phyloP scores from a whole-genome alignment of 2,329 filamentous ascomycete species.

The Berkeleyomyces rouxiae region DNA sequence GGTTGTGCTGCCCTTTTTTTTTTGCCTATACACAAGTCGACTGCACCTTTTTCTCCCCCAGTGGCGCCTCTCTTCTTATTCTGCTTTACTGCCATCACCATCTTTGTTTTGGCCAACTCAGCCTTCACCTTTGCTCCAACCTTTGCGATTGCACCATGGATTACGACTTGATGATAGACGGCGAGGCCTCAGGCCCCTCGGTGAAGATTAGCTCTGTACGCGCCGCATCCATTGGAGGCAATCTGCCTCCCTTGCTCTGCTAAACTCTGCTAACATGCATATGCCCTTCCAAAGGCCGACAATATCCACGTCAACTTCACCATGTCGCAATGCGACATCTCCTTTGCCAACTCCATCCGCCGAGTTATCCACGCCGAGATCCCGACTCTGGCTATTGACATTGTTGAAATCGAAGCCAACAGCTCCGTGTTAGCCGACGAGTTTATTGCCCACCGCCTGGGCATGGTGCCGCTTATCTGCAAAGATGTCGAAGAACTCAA shows the following conservation, averaged over 20 bases:
- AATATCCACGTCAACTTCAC: slow-evolving; percentile 76
- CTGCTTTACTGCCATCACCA: neutral
- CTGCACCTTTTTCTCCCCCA: neutral
- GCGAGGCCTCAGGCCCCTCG: slow-evolving; percentile 37
- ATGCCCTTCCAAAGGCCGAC: slow-evolving; percentile 43
- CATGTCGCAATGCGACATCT: slow-evolving; percentile 72
- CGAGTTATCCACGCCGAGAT: slow-evolving; percentile 87
- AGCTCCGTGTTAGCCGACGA: slow-evolving; percentile 94
- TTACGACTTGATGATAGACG: slow-evolving; percentile 45
- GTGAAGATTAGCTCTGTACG: slow-evolving; percentile 45
- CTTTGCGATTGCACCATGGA: slow-evolving; percentile 27
- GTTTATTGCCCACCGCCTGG: slow-evolving; percentile 83
- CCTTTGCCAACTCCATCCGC: slow-evolving; percentile 83
- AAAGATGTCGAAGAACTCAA: slow-evolving; percentile 67
- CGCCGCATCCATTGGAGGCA: neutral
- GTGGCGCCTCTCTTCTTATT: neutral
- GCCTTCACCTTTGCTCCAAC: neutral
- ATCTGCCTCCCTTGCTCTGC: neutral
- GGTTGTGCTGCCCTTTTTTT: neutral
- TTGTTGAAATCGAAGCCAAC: slow-evolving; percentile 84
- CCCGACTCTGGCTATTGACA: slow-evolving; percentile 83
- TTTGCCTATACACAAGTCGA: neutral
- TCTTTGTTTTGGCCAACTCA: neutral
- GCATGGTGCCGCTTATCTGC: slow-evolving; percentile 73
- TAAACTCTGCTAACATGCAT: neutral